Base-by-base conservation (phyloP, 495 filamentous ascomycete genomes). In the Polyplosphaeria fusca region DNA sequence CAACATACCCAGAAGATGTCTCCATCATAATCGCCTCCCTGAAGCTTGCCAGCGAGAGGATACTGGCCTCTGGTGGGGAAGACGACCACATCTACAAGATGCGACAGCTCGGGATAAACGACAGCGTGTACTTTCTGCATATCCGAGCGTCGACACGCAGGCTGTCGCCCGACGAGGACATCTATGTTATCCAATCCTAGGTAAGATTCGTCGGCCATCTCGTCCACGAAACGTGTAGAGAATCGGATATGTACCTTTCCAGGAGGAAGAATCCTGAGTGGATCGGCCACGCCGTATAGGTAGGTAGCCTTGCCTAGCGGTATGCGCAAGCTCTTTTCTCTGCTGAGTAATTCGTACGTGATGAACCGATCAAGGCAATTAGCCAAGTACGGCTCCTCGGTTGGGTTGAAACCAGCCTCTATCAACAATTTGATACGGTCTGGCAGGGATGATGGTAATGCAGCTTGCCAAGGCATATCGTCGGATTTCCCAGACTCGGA, bases 1-100 rank as follows among this genome's bases (percentile, higher is more conserved):
- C 90, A 96, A 69, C 91, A 96, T 14, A 95, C 74, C 91, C 90
- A 73, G 41, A 73, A 72, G 37, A 78, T 85, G 61, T 98, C 93
- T 0, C 93, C 93, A 55, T 96, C 92, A 67, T 96, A 96, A 70
- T 98, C 93, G 7, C 93, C 93, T 13, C 92, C 93, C 3, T 89
- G 93, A 0, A 96, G 76, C 68, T 89, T 88, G 27, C 83, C 80
- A 0, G 91, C 93, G 0, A 95, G 77, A 0, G 89, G 81, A 19
- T 77, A 77, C 11, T 79, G 46, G 0, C 93, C 91, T 61, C 79
- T 80, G 0, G 78, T 77, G 0, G 93, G 77, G 63, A 98, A 96
- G 1, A 96, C 81, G 53, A 95, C 86, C 4, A 96, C 87, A 67
- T 96, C 88, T 56, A 86, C 84, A 18, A 95, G 77, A n/a, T 83